Base-by-base conservation (phyloP, 768 basidiomycete genomes). In the Suillus paluster region DNA sequence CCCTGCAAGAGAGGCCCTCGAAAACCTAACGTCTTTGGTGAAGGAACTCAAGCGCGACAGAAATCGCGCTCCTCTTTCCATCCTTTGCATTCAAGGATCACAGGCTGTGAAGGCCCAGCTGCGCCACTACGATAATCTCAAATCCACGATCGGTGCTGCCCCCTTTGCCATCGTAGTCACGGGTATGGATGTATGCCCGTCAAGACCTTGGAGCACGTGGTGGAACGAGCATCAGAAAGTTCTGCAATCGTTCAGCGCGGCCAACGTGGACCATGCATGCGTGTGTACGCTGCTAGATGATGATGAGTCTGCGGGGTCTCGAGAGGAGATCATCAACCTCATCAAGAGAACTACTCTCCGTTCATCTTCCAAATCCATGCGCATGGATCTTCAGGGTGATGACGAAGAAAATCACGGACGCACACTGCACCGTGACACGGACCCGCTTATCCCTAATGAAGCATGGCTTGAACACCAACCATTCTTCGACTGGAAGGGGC, bases 1-100 rank as follows among this genome's bases (percentile, higher is more conserved):
- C 12, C 64, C 71, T 23, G 62, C 71, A 2, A 64, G 68, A 52
- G 64, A 63, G 34, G 76, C 68, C 27, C 64, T 75, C 41, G 59
- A 57, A 15, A 62, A 75, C 53, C 66, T 82, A 53, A 49, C 27
- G 48, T 49, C 48, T 27, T 49, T 49, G 17, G 17, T 49, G 17
- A 67, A 69, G 27, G 61, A 54, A 4, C 69, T 79, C 33, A 58
- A 73, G 10, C 71, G 30, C 36, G 60, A 66, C 42, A 49, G 5
- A 30, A 19, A 19, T 30, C 27, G 10, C 3, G 10, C 19, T 11
- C 48, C 48, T 49, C 48, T 49, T 12, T 49, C 30, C 17, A 49
- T 49, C 27, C 48, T 49, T 30, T 49, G 48, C 10, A 30, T 49
- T 1, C 17, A 49, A 19, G 48, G 48, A 49, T 30, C 48, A 2